phyloP scores from a whole-genome alignment of 371 early-diverging fungal species.

The Mortierella sp. region DNA sequence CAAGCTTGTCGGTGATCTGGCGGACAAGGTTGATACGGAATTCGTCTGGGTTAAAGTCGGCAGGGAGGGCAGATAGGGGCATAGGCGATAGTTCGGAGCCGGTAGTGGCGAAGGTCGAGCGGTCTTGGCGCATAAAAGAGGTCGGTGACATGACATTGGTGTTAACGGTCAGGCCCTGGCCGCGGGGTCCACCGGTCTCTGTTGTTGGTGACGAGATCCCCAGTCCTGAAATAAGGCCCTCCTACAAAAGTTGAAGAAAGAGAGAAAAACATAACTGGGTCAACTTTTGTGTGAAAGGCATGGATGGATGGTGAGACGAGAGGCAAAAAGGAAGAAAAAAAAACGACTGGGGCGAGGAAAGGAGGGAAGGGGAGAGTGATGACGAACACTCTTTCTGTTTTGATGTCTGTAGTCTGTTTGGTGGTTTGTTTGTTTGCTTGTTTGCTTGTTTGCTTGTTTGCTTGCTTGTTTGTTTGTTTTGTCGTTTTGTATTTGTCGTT shows the following conservation, averaged over 20 bases:
- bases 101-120: conserved; percentile 26
- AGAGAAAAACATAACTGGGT: neutral
- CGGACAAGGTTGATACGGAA: conserved; percentile 49
- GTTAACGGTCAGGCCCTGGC: conserved; percentile 44
- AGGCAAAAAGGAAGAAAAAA: neutral
- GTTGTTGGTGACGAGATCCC: conserved; percentile 45
- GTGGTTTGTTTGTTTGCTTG: neutral
- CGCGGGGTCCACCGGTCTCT: conserved; percentile 8
- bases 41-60: conserved; percentile 50
- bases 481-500: neutral
- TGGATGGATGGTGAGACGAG: neutral
- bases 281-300: neutral
- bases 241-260: conserved; percentile 14
- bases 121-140: conserved; percentile 33
- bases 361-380: neutral
- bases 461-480: neutral
- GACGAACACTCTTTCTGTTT: neutral
- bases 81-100: conserved; percentile 37
- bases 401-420: neutral
- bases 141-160: conserved; percentile 39
- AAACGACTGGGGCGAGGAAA: too few species aligned
- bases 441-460: neutral
- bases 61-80: conserved; percentile 22
- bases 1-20: conserved; percentile 51
- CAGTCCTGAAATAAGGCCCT: conserved; percentile 35